These are phyloP conservation scores for Microascus cirrosus DNA, from an alignment of 2,329 filamentous ascomycete genomes.

Conservation along the genomic window DNA sequence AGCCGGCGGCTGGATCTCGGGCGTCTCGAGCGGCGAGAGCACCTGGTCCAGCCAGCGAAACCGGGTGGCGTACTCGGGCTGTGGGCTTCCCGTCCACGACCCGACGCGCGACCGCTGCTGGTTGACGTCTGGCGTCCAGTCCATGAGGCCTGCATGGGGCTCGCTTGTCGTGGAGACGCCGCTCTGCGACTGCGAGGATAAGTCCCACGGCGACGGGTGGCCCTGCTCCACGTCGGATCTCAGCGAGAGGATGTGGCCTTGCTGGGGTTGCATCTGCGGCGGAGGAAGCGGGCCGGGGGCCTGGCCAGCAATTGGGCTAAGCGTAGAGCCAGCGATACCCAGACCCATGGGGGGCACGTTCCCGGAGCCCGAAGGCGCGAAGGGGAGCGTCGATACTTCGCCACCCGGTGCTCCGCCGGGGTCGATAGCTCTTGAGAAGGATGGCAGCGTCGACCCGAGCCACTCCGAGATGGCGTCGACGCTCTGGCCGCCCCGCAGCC, in stretches of 20 bases:
- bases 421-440: constrained; percentile 7
- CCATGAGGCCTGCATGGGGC: too few relatives aligned
- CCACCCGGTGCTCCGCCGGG: neutral
- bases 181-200: too few relatives aligned
- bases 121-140: too few relatives aligned
- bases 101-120: too few relatives aligned
- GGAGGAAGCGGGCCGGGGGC: neutral
- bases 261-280: neutral
- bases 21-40: constrained; percentile 27
- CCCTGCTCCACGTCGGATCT: constrained; percentile 9
- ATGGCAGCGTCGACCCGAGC: constrained; percentile 24
- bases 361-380: constrained; percentile 14
- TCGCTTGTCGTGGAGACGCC: too few relatives aligned
- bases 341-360: constrained; percentile 19
- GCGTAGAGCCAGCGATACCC: constrained; percentile 7
- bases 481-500: constrained; percentile 40
- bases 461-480: constrained; percentile 46
- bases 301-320: neutral
- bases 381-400: constrained; percentile 14
- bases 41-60: too few relatives aligned
- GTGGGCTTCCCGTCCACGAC: too few relatives aligned
- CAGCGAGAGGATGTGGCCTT: neutral
- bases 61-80: too few relatives aligned
- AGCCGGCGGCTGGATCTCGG: constrained; percentile 29
- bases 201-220: constrained; percentile 35